Evolutionary conservation across 2,329 filamentous ascomycete genomes (phyloP).

Genomic region (Malbranchea cinnamomea): DNA sequence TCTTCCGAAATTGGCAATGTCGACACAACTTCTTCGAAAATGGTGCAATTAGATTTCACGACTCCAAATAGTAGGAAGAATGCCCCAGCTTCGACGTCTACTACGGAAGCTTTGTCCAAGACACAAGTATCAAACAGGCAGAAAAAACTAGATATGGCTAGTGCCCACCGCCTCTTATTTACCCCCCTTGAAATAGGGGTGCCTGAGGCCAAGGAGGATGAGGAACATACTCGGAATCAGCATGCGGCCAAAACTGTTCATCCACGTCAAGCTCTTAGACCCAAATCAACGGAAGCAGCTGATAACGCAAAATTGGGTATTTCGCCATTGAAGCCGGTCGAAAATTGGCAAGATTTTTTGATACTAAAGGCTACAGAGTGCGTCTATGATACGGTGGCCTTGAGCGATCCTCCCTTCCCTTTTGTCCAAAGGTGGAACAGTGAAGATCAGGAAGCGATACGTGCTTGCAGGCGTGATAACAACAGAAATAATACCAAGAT

Average conservation of each 20-base stretch:
- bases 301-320: conserved; percentile 12
- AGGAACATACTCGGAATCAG: conserved; percentile 45
- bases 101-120: not conserved
- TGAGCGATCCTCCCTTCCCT: conserved; percentile 72
- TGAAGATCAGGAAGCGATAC: conserved; percentile 43
- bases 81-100: too few species aligned
- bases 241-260: conserved; percentile 41
- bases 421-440: conserved; percentile 83
- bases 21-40: conserved; percentile 5
- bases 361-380: conserved; percentile 72
- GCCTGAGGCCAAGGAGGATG: conserved; percentile 54
- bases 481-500: conserved; percentile 25
- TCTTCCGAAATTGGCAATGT: conserved; percentile 14
- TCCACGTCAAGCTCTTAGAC: conserved; percentile 17
- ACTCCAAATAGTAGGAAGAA: not conserved
- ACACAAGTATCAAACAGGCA: conserved; percentile 19
- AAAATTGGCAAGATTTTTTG: conserved; percentile 62
- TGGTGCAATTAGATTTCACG: not conserved
- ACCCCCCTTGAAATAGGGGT: conserved; percentile 54
- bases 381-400: conserved; percentile 48
- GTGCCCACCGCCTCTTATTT: conserved; percentile 54
- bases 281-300: conserved; percentile 12
- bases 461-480: conserved; percentile 19
- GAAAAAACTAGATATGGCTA: conserved; percentile 40
- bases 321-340: conserved; percentile 33